Evolutionary conservation across 225 moss, liverwort and hornwort species (phyloP).

Genomic region (Marchantia polymorpha): DNA sequence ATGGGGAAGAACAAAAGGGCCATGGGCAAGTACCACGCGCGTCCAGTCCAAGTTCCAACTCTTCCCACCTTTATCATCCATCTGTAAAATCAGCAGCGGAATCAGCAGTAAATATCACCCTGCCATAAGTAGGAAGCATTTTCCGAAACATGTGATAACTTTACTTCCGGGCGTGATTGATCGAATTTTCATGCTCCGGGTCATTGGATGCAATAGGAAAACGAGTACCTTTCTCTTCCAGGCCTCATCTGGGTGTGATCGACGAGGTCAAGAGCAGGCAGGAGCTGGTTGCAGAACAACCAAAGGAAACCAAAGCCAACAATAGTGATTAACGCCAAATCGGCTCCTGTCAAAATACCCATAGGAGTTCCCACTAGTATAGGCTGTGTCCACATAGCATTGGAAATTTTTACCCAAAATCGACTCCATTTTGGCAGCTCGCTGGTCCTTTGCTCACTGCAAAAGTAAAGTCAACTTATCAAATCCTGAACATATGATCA

Average conservation of each 20-base stretch:
- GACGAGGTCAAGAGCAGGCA: slow-evolving; percentile 38
- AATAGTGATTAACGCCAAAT: slow-evolving; percentile 37
- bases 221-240: slow-evolving; percentile 33
- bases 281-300: slow-evolving; percentile 49
- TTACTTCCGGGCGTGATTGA: too few species aligned
- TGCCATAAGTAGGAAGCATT: too few species aligned
- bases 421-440: slow-evolving; percentile 40
- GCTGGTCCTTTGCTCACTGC: slow-evolving; percentile 33
- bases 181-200: neutral
- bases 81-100: neutral
- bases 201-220: neutral
- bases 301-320: slow-evolving; percentile 48
- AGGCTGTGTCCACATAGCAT: slow-evolving; percentile 42
- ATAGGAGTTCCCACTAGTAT: slow-evolving; percentile 47
- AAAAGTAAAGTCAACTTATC: neutral
- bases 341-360: slow-evolving; percentile 46
- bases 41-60: slow-evolving; percentile 62
- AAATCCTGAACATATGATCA: neutral
- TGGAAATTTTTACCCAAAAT: slow-evolving; percentile 23
- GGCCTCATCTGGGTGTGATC: slow-evolving; percentile 30
- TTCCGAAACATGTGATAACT: too few species aligned
- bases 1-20: slow-evolving; percentile 61
- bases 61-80: slow-evolving; percentile 36
- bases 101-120: neutral
- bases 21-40: slow-evolving; percentile 55